phyloP scores from a whole-genome alignment of 1,139 yeast genomes.

The Nadsonia starkeyi-henricii region DNA sequence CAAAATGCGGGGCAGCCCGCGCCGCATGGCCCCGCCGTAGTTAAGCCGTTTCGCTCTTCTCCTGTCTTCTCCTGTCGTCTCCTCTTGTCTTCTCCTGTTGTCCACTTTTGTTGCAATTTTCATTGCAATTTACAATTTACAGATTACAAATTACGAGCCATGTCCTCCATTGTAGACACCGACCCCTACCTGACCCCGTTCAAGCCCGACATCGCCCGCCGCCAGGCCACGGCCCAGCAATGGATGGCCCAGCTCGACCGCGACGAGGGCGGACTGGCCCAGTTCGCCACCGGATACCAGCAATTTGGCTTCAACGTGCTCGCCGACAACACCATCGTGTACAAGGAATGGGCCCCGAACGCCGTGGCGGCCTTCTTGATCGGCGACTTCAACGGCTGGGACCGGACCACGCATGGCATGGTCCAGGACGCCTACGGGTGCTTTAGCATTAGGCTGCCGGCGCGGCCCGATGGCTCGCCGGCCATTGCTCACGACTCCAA shows the following conservation, averaged over 20 bases:
- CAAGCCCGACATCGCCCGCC: slow-evolving; percentile 41
- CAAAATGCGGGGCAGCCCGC: too few relatives aligned
- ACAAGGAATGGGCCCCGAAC: slow-evolving; percentile 83
- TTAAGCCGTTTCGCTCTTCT: too few relatives aligned
- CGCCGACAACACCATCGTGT: slow-evolving; percentile 37
- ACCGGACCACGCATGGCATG: slow-evolving; percentile 43
- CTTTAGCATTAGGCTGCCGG: slow-evolving; percentile 45
- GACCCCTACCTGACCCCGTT: slow-evolving; percentile 88
- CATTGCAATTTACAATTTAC: too few relatives aligned
- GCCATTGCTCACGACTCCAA: slow-evolving; percentile 73
- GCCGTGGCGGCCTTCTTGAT: slow-evolving; percentile 60
- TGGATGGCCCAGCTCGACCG: slow-evolving; percentile 38
- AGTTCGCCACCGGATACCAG: slow-evolving; percentile 49
- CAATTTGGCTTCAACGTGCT: slow-evolving; percentile 64
- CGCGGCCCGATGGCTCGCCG: slow-evolving; percentile 34
- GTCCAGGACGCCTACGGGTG: slow-evolving; percentile 48
- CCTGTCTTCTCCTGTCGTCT: too few relatives aligned
- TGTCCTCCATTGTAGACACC: slow-evolving; percentile 31
- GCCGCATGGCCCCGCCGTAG: too few relatives aligned
- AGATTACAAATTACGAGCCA: too few relatives aligned
- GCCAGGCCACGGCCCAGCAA: slow-evolving; percentile 41
- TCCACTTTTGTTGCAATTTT: too few relatives aligned
- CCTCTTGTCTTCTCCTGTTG: too few relatives aligned
- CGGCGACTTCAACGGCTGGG: slow-evolving; percentile 89
- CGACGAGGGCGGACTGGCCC: slow-evolving; percentile 34